These are phyloP conservation scores for Trypanosomatidae sp. DNA, from an alignment of 208 protist species.

Conservation along the genomic window DNA sequence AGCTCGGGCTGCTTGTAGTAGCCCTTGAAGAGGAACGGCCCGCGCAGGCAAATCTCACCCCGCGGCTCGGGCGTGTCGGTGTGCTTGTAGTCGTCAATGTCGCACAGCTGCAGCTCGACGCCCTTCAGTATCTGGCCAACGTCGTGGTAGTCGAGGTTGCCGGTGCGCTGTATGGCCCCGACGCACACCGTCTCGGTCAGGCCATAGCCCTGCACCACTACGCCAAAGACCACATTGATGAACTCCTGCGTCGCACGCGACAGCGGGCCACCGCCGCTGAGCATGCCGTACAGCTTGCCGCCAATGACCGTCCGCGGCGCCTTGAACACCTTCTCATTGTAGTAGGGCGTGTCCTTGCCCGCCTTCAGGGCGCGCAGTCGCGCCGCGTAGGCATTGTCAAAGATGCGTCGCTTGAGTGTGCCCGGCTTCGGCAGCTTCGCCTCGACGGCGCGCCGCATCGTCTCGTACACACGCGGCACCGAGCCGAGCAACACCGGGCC, in stretches of 20 bases:
- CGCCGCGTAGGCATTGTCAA: conserved; percentile 52
- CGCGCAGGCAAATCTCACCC: conserved; percentile 78
- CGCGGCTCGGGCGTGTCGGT: conserved; percentile 45
- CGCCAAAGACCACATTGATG: conserved; percentile 65
- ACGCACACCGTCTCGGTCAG: conserved; percentile 76
- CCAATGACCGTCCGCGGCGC: conserved; percentile 32
- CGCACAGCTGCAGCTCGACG: conserved; percentile 81
- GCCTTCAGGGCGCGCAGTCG: conserved; percentile 38
- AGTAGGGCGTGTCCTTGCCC: conserved; percentile 74
- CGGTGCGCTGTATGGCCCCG: conserved; percentile 34
- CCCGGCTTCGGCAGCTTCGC: conserved; percentile 36
- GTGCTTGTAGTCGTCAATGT: conserved; percentile 76
- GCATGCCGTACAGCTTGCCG: conserved; percentile 29
- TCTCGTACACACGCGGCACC: conserved; percentile 86
- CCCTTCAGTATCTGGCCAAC: conserved; percentile 45
- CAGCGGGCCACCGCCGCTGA: conserved; percentile 72
- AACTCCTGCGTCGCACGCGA: conserved; percentile 68
- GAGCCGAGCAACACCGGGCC: conserved; percentile 45
- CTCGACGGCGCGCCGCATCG: conserved; percentile 54
- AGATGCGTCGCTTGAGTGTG: conserved; percentile 46
- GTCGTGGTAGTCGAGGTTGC: conserved; percentile 26
- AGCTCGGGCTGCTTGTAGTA: conserved; percentile 86
- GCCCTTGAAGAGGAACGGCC: conserved; percentile 69
- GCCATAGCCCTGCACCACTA: conserved; percentile 73
- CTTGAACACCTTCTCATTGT: conserved; percentile 65